phyloP scores from a whole-genome alignment of 2,329 filamentous ascomycete species.

The Ophiostoma tasmaniense region DNA sequence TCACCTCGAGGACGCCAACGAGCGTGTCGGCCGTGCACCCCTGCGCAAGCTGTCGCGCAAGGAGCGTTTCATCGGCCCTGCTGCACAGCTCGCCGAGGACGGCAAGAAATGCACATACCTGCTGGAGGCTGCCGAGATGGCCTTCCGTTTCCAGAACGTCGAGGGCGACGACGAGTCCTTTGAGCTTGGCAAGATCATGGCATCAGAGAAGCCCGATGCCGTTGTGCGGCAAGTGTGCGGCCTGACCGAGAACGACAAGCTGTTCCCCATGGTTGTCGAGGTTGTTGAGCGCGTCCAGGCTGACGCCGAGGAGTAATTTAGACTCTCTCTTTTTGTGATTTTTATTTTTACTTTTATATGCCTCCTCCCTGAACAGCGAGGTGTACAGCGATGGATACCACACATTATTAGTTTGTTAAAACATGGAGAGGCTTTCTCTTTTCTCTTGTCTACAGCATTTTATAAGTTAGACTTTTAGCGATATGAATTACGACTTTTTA shows the following conservation, averaged over 20 bases:
- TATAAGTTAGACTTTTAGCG: conserved; percentile 2
- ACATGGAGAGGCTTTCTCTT: neutral
- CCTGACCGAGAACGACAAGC: conserved; percentile 64
- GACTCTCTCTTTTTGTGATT: neutral
- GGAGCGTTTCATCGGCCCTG: conserved; percentile 92
- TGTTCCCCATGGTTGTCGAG: conserved; percentile 66
- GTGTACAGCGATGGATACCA: conserved; percentile 6
- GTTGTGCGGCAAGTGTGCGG: conserved; percentile 77
- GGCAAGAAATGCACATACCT: conserved; percentile 65
- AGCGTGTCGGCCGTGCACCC: conserved; percentile 90
- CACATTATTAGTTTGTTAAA: neutral
- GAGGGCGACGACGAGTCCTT: conserved; percentile 82
- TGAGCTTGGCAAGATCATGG: conserved; percentile 79
- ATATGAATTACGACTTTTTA: neutral
- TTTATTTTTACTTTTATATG: neutral
- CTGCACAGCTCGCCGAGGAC: conserved; percentile 76
- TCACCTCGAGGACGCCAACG: conserved; percentile 81
- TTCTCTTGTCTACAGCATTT: neutral
- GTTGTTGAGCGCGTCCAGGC: conserved; percentile 78
- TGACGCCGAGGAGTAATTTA: conserved; percentile 31
- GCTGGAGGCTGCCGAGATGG: conserved; percentile 79
- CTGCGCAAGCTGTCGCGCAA: conserved; percentile 89
- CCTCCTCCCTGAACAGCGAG: neutral
- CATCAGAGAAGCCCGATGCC: conserved; percentile 60
- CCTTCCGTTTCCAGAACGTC: conserved; percentile 91